A percentile compares a stretch with the other conserved stretches of the same genome.
These are phyloP conservation scores for Coprinopsis sp. DNA, from an alignment of 768 basidiomycete species.

Conservation along the genomic window DNA sequence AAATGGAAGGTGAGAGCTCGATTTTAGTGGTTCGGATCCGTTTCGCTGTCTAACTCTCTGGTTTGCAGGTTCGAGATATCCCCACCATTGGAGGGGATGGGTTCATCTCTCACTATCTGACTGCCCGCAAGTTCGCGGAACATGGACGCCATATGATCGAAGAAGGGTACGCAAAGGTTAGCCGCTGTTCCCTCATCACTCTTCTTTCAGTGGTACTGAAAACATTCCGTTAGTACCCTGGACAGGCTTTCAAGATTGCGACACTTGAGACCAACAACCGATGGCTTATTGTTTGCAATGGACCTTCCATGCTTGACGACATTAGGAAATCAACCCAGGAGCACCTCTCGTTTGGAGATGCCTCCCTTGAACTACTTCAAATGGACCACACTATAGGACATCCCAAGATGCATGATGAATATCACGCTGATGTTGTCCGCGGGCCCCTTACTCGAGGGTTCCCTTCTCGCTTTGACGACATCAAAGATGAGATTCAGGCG, in stretches of 20 bases:
- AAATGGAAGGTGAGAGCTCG: no score
- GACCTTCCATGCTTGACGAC: conserved; percentile 31
- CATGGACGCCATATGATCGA: conserved; percentile 20
- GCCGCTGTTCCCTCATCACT: neutral
- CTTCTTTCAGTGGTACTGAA: neutral
- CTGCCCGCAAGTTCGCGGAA: conserved; percentile 19
- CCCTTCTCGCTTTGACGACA: conserved; percentile 29
- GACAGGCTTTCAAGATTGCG: conserved; percentile 24
- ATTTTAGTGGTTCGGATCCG: no score
- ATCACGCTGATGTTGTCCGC: conserved; percentile 28
- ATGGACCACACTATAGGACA: neutral
- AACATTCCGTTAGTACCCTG: conserved; percentile 15
- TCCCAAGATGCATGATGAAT: conserved; percentile 18
- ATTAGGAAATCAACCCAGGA: conserved; percentile 34
- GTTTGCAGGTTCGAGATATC: conserved; percentile 15
- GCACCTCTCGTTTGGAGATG: conserved; percentile 28
- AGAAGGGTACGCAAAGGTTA: conserved; percentile 15
- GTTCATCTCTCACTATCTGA: conserved; percentile 20
- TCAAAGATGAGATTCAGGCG: conserved; percentile 41
- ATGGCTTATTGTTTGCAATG: conserved; percentile 37
- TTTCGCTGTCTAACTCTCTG: no score
- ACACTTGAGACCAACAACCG: conserved; percentile 10
- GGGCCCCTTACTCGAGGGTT: conserved; percentile 35
- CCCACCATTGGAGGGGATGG: conserved; percentile 22
- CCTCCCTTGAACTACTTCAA: conserved; percentile 25